Conservation (phyloP, 345 rosid species). For the Gossypium anomalum region DNA sequence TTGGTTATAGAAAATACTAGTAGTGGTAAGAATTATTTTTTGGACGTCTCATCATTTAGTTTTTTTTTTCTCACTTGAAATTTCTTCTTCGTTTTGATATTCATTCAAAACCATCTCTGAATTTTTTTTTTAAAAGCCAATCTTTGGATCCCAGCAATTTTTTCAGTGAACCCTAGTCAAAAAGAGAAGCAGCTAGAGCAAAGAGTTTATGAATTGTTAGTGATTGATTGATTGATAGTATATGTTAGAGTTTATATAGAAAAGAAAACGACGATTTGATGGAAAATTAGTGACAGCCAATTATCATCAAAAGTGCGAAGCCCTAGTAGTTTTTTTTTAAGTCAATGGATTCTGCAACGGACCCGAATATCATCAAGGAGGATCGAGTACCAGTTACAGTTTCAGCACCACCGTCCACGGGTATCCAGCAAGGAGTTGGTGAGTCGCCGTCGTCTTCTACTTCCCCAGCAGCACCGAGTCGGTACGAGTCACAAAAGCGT, state of each 20-base stretch:
- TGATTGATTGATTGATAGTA: not conserved
- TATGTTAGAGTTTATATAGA: not conserved
- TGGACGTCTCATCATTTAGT: not conserved
- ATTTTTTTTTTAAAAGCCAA: not conserved
- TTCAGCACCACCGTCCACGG: not conserved
- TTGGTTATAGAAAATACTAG: not conserved
- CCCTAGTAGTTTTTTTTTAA: not conserved
- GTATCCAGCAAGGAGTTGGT: not conserved
- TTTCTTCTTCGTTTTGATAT: not conserved
- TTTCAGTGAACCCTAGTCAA: conserved; percentile 9
- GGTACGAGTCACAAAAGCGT: conserved; percentile 1
- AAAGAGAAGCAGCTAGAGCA: not conserved
- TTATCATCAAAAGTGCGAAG: not conserved
- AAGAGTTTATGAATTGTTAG: not conserved
- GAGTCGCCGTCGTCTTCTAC: not conserved
- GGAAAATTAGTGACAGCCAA: not conserved
- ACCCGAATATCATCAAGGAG: conserved; percentile 22
- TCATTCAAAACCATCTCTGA: not conserved
- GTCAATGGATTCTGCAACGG: conserved; percentile 35
- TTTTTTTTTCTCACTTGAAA: not conserved
- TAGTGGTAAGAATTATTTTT: not conserved
- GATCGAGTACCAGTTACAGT: conserved; percentile 24
- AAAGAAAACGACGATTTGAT: conserved; percentile 1
- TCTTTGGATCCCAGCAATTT: not conserved
- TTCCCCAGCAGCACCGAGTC: not conserved